Conservation (phyloP, 1,284 basidiomycete genomes). For the Ceratobasidium sp. region DNA sequence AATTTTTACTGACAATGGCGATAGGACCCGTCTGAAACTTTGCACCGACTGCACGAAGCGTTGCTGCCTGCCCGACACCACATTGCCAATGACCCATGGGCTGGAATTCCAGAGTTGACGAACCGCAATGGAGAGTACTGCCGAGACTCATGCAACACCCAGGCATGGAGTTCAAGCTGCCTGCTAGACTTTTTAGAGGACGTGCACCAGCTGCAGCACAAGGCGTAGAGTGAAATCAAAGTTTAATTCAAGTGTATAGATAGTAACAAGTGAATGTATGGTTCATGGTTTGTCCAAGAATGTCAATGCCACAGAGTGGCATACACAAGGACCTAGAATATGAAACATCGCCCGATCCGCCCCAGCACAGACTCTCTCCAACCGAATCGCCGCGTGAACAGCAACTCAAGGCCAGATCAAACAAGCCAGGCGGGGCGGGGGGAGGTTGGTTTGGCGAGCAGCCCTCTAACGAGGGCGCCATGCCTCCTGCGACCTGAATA, state of each 20-base stretch:
- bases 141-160: constrained; percentile 85
- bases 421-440: not conserved
- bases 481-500: constrained; percentile 38
- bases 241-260: constrained; percentile 3
- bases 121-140: constrained; percentile 84
- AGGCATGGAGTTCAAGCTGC: constrained; percentile 92
- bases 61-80: constrained; percentile 74
- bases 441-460: constrained; percentile 27
- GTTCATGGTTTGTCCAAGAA: constrained; percentile 39
- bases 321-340: constrained; percentile 39
- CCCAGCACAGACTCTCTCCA: constrained; percentile 8
- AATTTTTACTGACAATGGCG: not conserved
- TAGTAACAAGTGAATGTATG: constrained; percentile 29
- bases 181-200: constrained; percentile 84
- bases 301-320: constrained; percentile 37
- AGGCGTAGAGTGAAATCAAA: constrained; percentile 24
- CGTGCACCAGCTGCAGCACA: constrained; percentile 55
- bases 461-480: constrained; percentile 28
- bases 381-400: constrained; percentile 18
- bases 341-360: constrained; percentile 18
- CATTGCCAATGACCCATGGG: constrained; percentile 83
- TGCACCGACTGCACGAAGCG: constrained; percentile 78
- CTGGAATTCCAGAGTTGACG: constrained; percentile 89
- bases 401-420: constrained; percentile 13
- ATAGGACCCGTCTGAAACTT: constrained; percentile 71